Evolutionary conservation across 2,329 filamentous ascomycete genomes (phyloP).

Genomic region (Ophiostoma montium): DNA sequence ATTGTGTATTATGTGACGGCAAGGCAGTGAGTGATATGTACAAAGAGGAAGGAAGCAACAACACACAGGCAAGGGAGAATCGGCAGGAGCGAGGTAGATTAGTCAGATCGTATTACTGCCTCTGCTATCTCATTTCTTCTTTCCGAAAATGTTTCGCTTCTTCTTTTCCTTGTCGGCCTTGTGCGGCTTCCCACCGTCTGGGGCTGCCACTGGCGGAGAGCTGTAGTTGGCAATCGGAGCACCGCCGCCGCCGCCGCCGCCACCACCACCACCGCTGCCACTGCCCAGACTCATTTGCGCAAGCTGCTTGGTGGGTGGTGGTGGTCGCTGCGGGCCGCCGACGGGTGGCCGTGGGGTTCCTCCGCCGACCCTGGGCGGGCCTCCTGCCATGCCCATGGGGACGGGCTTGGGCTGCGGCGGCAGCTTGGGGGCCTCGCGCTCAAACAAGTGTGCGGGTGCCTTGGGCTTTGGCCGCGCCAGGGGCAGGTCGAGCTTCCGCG

Average conservation of each 20-base stretch:
- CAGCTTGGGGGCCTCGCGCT: conserved; percentile 47
- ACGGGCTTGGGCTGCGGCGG: conserved; percentile 16
- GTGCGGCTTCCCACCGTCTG: conserved; percentile 23
- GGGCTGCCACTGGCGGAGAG: conserved; percentile 7
- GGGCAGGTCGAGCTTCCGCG: conserved; percentile 65
- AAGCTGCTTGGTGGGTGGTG: conserved; percentile 43
- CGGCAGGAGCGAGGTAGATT: neutral
- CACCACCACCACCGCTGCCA: neutral
- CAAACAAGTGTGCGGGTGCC: conserved; percentile 75
- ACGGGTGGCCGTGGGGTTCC: conserved; percentile 3
- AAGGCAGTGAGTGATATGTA: no score
- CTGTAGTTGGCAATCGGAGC: conserved; percentile 15
- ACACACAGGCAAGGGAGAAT: neutral
- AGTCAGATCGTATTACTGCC: no score
- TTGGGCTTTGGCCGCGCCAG: conserved; percentile 66
- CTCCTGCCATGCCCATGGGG: conserved; percentile 13
- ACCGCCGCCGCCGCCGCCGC: neutral
- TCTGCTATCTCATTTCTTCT: conserved; percentile 17
- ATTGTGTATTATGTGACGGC: no score
- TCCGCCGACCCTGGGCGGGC: neutral
- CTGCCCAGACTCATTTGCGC: conserved; percentile 36
- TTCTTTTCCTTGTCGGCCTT: conserved; percentile 33
- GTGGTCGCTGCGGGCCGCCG: conserved; percentile 26
- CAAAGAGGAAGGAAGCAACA: no score
- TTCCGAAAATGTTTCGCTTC: conserved; percentile 22